Conservation (phyloP, 163 green algal genomes). For the Picocystis sp. region DNA sequence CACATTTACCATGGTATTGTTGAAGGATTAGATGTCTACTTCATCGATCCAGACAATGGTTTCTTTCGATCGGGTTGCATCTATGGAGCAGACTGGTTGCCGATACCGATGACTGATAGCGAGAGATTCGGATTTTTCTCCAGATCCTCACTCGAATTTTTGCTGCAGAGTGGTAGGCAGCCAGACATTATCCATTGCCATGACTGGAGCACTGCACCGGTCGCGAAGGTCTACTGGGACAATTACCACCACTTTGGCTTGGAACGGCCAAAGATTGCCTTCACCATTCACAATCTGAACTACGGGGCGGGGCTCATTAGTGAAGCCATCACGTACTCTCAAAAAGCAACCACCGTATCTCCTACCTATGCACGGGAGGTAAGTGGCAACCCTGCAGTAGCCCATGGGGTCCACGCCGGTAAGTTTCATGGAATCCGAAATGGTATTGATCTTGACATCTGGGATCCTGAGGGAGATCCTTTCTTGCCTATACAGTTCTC, state of each 20-base stretch:
- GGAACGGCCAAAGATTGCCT: constrained; percentile 1
- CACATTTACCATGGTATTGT: constrained; percentile 51
- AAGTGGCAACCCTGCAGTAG: constrained; percentile 45
- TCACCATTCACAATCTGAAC: constrained; percentile 34
- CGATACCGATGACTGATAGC: constrained; percentile 4
- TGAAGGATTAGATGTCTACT: constrained; percentile 59
- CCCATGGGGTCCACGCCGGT: constrained; percentile 26
- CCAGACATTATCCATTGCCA: constrained; percentile 90
- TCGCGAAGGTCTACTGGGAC: constrained; percentile 46
- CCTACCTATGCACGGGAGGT: constrained; percentile 34
- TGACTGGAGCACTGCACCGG: constrained; percentile 82
- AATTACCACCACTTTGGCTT: constrained; percentile 71
- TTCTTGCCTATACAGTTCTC: constrained; percentile 58
- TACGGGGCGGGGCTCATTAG: constrained; percentile 52
- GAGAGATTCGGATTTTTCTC: constrained; percentile 7
- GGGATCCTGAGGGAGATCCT: constrained; percentile 57
- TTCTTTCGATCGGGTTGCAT: not conserved
- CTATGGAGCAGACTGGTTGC: not conserved
- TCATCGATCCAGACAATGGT: constrained; percentile 83
- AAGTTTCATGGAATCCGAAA: constrained; percentile 38
- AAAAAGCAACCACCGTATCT: constrained; percentile 19
- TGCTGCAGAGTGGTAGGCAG: constrained; percentile 60
- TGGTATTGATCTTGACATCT: constrained; percentile 36
- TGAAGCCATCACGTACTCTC: not conserved
- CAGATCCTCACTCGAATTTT: constrained; percentile 71